Conservation (phyloP, 768 basidiomycete genomes). For the Boletus eberwhitei region DNA sequence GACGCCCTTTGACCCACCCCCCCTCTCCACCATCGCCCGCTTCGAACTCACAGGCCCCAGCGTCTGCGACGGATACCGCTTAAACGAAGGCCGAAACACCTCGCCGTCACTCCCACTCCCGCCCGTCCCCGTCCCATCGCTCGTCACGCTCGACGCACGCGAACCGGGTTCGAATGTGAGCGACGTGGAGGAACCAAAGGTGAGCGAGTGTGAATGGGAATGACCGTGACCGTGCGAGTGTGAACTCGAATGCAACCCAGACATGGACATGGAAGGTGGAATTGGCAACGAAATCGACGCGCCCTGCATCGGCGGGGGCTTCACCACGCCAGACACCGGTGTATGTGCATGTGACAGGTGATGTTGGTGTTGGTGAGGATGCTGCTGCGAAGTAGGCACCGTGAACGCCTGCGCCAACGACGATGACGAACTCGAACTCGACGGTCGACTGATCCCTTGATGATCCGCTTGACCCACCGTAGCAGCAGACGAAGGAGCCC, state of each 20-base stretch:
- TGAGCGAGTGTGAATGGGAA: conserved; percentile 3
- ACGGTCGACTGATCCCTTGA: conserved; percentile 33
- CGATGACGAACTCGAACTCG: conserved; percentile 37
- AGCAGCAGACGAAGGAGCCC: not conserved
- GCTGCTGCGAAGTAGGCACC: conserved; percentile 8
- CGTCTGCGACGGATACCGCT: conserved; percentile 70
- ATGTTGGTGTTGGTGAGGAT: not conserved
- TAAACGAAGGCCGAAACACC: conserved; percentile 59
- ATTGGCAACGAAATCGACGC: conserved; percentile 34
- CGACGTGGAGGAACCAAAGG: conserved; percentile 6
- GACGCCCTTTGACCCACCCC: conserved; percentile 17
- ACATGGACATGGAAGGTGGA: conserved; percentile 20
- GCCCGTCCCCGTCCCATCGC: conserved; percentile 31
- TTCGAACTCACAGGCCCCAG: conserved; percentile 61
- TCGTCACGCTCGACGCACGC: conserved; percentile 31
- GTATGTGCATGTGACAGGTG: conserved; percentile 2
- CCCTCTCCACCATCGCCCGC: conserved; percentile 41
- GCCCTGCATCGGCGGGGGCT: conserved; percentile 26
- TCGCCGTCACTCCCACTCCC: conserved; percentile 33
- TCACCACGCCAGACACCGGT: conserved; percentile 10
- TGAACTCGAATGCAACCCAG: conserved; percentile 8
- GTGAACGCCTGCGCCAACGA: conserved; percentile 44
- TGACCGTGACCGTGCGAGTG: not conserved
- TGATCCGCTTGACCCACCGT: conserved; percentile 9
- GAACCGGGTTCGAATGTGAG: conserved; percentile 23